These are phyloP conservation scores for Clarireedia monteithiana DNA, from an alignment of 2,329 filamentous ascomycete genomes.

Conservation along the genomic window DNA sequence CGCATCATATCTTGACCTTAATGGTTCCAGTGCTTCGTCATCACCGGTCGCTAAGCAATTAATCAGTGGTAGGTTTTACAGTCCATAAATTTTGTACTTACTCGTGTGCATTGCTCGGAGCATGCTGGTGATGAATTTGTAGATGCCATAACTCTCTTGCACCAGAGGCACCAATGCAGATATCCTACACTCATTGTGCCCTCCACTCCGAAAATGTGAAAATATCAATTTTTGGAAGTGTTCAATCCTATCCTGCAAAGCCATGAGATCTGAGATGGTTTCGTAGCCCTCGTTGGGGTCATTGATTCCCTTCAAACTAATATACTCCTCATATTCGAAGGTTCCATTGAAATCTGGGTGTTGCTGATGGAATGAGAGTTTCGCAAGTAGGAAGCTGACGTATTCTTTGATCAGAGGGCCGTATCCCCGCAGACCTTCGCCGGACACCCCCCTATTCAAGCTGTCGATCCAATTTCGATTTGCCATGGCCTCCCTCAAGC, in stretches of 20 bases:
- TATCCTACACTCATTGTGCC: conserved; percentile 95
- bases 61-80: conserved; percentile 1
- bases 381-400: conserved; percentile 88
- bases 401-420: conserved; percentile 92
- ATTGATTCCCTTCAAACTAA: conserved; percentile 95
- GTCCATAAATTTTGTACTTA: conserved; percentile 37
- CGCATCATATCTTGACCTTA: conserved; percentile 83
- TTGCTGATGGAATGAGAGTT: conserved; percentile 92
- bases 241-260: conserved; percentile 95
- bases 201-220: conserved; percentile 84
- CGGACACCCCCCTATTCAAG: conserved; percentile 72
- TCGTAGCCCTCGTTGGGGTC: conserved; percentile 97
- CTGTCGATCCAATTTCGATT: conserved; percentile 91
- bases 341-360: conserved; percentile 98
- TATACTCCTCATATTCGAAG: conserved; percentile 98
- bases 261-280: conserved; percentile 95
- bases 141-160: conserved; percentile 97
- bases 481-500: conserved; percentile 79
- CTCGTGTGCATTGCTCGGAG: conserved; percentile 93
- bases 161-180: conserved; percentile 88
- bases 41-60: conserved; percentile 67
- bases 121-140: conserved; percentile 99
- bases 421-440: conserved; percentile 85
- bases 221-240: conserved; percentile 98
- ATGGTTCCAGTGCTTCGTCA: conserved; percentile 81